Evolutionary conservation across 805 yeast genomes (phyloP), one percentile per base, ranked within the genome.

Genomic region (Lachancea meyersii): DNA sequence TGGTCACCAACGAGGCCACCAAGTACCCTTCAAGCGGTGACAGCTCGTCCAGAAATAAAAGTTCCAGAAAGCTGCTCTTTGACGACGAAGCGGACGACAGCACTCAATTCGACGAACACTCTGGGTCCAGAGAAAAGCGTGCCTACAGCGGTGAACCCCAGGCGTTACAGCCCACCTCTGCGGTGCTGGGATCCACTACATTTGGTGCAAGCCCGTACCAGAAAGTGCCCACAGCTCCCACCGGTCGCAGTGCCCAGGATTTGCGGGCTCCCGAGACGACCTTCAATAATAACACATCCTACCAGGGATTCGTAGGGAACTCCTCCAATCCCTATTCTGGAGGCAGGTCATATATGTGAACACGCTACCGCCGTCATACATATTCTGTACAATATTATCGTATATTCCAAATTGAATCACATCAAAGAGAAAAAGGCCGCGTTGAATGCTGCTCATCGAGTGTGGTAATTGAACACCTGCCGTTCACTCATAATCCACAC

Each of bases 1-100:
- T 63, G 61, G 57, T 54, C 38, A 62, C 67, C 1, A 62, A 61
- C 46, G 65, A 62, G 45, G 57, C 61, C 4, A 60, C 57, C 18
- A 51, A 57, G 18, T 54, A 53, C 27, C 46, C 51, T 11, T 54
- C 37, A n/a, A 38, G 31, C 16, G 37, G 28, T 16, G 38, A 32
- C 27, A 42, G 41, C 34, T 31, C 28, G 6, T 26, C 35, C 13
- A 23, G 38, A 13, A 42, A 43, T n/a, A 40, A 38, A 32, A 43
- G 45, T 13, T 27, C 35, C 7, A 31, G 36, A 10, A 39, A 39
- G 34, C 24, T 46, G 28, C 39, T 46, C 14, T 43, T 46, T 24
- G 49, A 43, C 18, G 49, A 46, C 17, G 49, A 46, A 16, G 31
- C 37, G 9, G 49, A 43, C 30, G 47, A 46, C 10, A 38, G 39